Conservation (phyloP, 345 rosid genomes). For the Rhodomyrtus tomentosa region DNA sequence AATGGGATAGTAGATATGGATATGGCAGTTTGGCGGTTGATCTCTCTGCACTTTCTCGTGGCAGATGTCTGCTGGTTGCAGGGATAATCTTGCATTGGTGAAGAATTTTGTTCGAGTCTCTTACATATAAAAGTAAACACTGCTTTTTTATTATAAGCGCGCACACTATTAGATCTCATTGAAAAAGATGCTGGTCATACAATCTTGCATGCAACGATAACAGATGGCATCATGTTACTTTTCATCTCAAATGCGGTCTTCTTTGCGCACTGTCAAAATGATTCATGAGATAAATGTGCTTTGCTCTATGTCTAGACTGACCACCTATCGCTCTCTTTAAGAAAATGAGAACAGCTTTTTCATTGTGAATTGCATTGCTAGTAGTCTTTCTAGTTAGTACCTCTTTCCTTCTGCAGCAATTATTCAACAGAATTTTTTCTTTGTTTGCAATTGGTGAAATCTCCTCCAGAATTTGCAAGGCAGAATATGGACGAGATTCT, state of each 20-base stretch:
- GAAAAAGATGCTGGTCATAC: not conserved
- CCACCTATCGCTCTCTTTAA: not conserved
- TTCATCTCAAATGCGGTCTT: not conserved
- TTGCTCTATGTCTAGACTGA: not conserved
- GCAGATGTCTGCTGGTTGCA: not conserved
- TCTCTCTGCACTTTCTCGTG: not conserved
- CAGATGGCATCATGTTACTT: not conserved
- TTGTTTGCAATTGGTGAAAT: not conserved
- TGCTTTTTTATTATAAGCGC: not conserved
- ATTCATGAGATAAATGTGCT: not conserved
- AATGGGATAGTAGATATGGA: not conserved
- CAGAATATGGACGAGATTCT: slow-evolving; percentile 2
- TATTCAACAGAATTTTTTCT: not conserved
- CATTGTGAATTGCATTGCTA: not conserved
- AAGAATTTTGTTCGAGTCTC: not conserved
- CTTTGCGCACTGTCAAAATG: not conserved
- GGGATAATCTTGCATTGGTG: not conserved
- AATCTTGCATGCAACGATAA: not conserved
- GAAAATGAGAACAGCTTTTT: not conserved
- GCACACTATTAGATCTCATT: not conserved
- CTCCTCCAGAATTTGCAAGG: slow-evolving; percentile 5
- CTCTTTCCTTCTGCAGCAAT: not conserved
- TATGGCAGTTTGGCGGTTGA: not conserved
- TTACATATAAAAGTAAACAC: not conserved
- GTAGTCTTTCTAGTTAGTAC: not conserved